These are phyloP conservation scores for Eucalyptus marginata DNA, from an alignment of 345 rosid genomes.

Conservation along the genomic window DNA sequence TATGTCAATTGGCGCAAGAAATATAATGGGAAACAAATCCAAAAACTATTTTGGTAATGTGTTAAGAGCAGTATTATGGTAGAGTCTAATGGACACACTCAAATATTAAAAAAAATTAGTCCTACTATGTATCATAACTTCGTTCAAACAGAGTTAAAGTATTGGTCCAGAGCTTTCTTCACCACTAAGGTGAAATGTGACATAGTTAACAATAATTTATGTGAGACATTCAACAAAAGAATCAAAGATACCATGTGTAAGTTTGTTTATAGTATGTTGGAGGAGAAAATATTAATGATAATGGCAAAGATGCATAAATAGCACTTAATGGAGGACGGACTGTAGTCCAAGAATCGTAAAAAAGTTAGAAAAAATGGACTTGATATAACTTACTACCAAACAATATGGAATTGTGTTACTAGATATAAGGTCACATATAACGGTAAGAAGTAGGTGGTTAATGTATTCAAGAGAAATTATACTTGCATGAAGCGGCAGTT, in stretches of 20 bases:
- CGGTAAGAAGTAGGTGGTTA: too few relatives aligned
- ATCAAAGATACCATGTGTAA: neutral
- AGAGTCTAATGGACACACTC: neutral
- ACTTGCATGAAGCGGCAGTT: too few relatives aligned
- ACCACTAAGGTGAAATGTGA: neutral
- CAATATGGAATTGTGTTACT: too few relatives aligned
- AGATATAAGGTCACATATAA: too few relatives aligned
- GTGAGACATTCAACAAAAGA: neutral
- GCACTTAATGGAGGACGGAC: too few relatives aligned
- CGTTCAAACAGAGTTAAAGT: too few relatives aligned
- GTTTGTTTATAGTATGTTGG: neutral
- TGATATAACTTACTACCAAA: too few relatives aligned
- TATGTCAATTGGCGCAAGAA: neutral
- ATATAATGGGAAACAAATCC: neutral
- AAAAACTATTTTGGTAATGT: neutral
- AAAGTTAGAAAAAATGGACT: too few relatives aligned
- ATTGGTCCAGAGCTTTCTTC: accelerated
- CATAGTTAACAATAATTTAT: neutral
- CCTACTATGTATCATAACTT: accelerated
- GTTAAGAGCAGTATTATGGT: neutral
- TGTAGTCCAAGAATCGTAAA: too few relatives aligned
- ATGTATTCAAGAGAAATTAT: too few relatives aligned
- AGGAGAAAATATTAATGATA: neutral
- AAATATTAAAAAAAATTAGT: neutral
- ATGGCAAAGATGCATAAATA: neutral